Evolutionary conservation across 202 grass and related monocot genomes (phyloP), one percentile per base, ranked within the genome.

Genomic region (Setaria italica): DNA sequence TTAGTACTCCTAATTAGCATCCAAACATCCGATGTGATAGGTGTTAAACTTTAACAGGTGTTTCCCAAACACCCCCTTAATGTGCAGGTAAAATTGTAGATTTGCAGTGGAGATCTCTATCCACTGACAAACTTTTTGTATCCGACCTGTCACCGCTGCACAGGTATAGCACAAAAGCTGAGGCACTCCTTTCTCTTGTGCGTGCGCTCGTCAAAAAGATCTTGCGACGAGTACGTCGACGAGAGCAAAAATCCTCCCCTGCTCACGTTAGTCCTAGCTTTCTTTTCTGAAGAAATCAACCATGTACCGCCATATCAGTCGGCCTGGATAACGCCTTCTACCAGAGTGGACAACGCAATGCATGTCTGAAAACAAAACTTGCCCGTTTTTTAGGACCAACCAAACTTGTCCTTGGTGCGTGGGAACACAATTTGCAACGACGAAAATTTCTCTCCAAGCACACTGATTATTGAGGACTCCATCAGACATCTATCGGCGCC

Each of bases 321-420:
- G 41, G 43, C 81, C 41, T 20, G 70, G 80, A 79, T 64, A 79
- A 72, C 80, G 21, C 46, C 69, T 60, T 15, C 67, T 48, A 11
- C 4, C 60, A 29, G 11, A 62, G 60, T 43, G 60, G 32, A 33
- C 51, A 8, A 5, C n/a, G 41, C 30, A 62, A 37, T 60, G 49
- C 7, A 8, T 50, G 68, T 59, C 45, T 67, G 71, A 74, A 79
- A 88, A 72, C 37, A 56, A 74, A 80, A 74, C 67, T 30, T 48
- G 29, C 5, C 66, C 50, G 8, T n/a, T 59, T 76, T 77, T 42
- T 15, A 0, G 33, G 73, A 25, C 34, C 12, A 78, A 78, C 57
- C 41, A 79, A 72, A 62, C 80, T 37, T 71, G 64, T 41, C 80
- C 64, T 82, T 20, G 51, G 14, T 62, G 14, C 14, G 42, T 56